Evolutionary conservation across 2,329 filamentous ascomycete species (phyloP), one percentile per base, ranked within the genome.

Genomic region (Epicoccum sorghinum): DNA sequence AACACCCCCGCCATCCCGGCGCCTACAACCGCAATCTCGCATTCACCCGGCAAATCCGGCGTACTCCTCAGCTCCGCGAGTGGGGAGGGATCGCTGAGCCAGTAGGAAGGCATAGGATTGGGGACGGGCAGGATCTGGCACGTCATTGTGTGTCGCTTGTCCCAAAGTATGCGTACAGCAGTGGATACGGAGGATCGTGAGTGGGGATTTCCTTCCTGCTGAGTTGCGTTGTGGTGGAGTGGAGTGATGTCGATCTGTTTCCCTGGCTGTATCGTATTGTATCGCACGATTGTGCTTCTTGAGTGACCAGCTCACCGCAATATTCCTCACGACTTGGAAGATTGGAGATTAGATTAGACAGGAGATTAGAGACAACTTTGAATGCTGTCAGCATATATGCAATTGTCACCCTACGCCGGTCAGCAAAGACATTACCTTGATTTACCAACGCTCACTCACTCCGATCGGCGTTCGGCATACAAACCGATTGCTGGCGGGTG

Each of bases 31-130:
- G 70, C 57, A 40, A 74, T 65, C 51, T 74, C 68, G 43, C 59
- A 66, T 30, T 45, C 35, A 8, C 33, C 3, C 1, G 72, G 73
- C 0, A 76, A 52, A 2, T 59, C 41, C 7, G 65, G 42, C 5
- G 74, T 71, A 4, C 61, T 71, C 23, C 69, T 64, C 8, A 69
- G 50, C 24, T 69, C 54, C 13, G 65, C 66, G 37, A 73, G 62
- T 6, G 59, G 56, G 25, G 67, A 63, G 1, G 71, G 68, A 14
- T 70, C 57, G 18, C 61, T 62, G 51, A 74, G 73, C 75, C 74
- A 77, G 59, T 76, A 75, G n/a, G 69, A 67, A 0, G 59, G 40
- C 3, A 71, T 67, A 0, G 74, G 71, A 22, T 67, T 60, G 3
- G 68, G 55, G 5, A 65, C 68, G 9, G 75, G 74, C 4, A 73